phyloP scores from a whole-genome alignment of 106 monocot species.

The Dactylorhiza incarnata region DNA sequence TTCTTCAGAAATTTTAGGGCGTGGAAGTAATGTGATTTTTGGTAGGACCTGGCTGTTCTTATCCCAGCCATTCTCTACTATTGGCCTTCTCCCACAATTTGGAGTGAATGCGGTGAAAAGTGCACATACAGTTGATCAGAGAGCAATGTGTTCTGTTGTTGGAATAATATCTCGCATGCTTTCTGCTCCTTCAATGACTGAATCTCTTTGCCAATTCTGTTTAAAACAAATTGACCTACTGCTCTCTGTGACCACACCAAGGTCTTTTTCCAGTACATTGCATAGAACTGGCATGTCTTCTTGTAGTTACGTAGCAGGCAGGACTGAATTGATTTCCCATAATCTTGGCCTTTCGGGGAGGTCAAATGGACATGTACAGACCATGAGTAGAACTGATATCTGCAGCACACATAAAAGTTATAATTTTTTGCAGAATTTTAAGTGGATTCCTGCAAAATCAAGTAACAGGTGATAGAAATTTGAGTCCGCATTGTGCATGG shows the following conservation, averaged over 20 bases:
- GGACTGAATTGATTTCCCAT: slow-evolving; percentile 14
- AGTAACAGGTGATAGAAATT: slow-evolving; percentile 19
- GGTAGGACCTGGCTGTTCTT: slow-evolving; percentile 13
- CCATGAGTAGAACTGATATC: slow-evolving; percentile 8
- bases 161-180: not conserved
- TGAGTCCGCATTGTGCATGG: slow-evolving; percentile 29
- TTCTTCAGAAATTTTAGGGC: slow-evolving; percentile 17
- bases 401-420: slow-evolving; percentile 15
- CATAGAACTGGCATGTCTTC: slow-evolving; percentile 32
- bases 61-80: slow-evolving; percentile 7
- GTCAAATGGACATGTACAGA: not conserved
- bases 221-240: not conserved
- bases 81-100: not conserved
- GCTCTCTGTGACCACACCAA: not conserved
- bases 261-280: slow-evolving; percentile 4
- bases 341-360: not conserved
- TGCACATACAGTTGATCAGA: slow-evolving; percentile 2
- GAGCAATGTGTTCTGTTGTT: not conserved
- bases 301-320: slow-evolving; percentile 24
- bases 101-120: not conserved
- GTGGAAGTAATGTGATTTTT: slow-evolving; percentile 11
- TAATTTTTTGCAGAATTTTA: slow-evolving; percentile 26
- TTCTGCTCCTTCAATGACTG: not conserved
- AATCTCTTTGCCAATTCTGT: not conserved
- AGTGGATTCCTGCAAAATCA: slow-evolving; percentile 21